Percentiles rank a stretch among this genome's conserved stretches.
Evolutionary conservation across 2,329 filamentous ascomycete species (phyloP).

Genomic region (Amylocarpus encephaloides): DNA sequence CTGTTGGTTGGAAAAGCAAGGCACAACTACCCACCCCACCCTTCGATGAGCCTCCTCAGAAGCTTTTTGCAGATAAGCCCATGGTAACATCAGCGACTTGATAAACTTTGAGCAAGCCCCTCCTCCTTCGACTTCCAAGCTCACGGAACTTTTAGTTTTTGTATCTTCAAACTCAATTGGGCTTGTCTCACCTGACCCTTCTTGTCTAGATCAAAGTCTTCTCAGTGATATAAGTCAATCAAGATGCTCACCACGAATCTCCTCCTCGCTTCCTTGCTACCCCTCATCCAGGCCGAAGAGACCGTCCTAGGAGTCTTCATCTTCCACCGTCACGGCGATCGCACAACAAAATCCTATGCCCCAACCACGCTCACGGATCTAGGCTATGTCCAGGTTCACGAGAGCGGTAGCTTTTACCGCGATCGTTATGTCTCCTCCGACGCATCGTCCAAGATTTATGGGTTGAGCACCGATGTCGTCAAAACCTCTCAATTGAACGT

Average conservation of each 20-base stretch:
- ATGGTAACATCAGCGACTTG: background rate
- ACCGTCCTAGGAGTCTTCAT: conserved; percentile 67
- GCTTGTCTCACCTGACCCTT: background rate
- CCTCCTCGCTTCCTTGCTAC: conserved; percentile 35
- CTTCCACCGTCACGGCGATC: conserved; percentile 86
- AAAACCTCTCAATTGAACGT: conserved; percentile 65
- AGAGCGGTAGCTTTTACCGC: conserved; percentile 69
- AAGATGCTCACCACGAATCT: conserved; percentile 34
- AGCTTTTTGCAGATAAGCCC: too few species aligned
- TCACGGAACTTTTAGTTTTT: background rate
- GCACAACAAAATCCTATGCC: conserved; percentile 68
- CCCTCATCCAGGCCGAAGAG: conserved; percentile 30
- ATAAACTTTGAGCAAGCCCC: background rate
- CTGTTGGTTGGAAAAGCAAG: too few species aligned
- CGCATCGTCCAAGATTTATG: conserved; percentile 53
- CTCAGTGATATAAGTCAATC: background rate
- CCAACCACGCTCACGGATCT: conserved; percentile 71
- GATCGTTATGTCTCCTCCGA: conserved; percentile 62
- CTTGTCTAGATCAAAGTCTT: background rate
- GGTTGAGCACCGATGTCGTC: conserved; percentile 60
- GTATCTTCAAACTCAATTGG: background rate
- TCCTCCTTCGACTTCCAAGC: background rate
- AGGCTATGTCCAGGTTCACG: conserved; percentile 69
- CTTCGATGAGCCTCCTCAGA: too few species aligned
- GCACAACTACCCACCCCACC: too few species aligned